Percentiles rank a stretch among this genome's conserved stretches.
These are phyloP conservation scores for Tolypocladium paradoxum DNA, from an alignment of 2,329 filamentous ascomycete genomes.

Conservation along the genomic window DNA sequence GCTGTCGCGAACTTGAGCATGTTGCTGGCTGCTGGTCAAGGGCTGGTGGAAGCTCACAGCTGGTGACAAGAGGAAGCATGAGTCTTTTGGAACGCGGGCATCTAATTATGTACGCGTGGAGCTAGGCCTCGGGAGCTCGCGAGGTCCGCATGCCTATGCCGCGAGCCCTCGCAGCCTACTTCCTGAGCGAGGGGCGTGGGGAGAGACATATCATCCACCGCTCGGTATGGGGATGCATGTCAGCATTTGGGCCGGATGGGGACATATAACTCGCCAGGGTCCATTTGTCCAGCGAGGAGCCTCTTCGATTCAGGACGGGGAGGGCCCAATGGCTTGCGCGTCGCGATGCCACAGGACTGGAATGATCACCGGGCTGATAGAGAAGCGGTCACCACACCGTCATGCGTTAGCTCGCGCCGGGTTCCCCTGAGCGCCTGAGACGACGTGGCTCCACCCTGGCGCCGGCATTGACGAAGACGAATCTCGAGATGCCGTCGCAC, in stretches of 20 bases:
- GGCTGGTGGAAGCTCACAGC: neutral
- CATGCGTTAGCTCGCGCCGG: neutral
- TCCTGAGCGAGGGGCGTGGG: neutral
- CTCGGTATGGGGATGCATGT: neutral
- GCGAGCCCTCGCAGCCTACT: neutral
- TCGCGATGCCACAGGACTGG: neutral
- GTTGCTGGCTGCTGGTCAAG: slow-evolving; percentile 1
- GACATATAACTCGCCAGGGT: neutral
- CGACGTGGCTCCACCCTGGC: neutral
- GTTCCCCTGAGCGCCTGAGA: neutral
- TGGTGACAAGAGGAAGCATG: neutral
- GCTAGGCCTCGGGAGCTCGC: neutral
- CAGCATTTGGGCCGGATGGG: neutral
- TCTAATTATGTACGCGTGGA: neutral
- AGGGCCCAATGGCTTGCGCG: neutral
- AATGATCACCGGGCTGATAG: neutral
- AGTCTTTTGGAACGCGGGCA: neutral
- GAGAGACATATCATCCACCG: neutral
- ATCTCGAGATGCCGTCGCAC: neutral
- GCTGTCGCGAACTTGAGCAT: slow-evolving; percentile 9
- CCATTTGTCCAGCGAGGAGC: neutral
- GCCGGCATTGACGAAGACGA: neutral
- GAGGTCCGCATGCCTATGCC: neutral
- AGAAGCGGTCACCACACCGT: too few species aligned
- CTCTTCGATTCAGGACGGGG: neutral